Conservation (phyloP, 225 moss, liverwort and hornwort species). For the Antitrichia curtipendula region DNA sequence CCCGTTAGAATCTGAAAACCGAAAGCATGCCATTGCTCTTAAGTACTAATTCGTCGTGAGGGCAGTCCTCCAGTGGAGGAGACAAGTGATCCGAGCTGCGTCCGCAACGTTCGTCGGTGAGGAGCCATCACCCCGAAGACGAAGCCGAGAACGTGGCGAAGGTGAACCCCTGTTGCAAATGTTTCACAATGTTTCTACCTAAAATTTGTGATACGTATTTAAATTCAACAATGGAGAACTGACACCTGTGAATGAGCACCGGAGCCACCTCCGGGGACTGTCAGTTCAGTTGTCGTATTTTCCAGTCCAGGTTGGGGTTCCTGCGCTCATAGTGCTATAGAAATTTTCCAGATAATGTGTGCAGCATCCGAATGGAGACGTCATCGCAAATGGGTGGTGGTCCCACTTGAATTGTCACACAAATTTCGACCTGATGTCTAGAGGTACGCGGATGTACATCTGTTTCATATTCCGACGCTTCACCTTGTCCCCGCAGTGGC, state of each 20-base stretch:
- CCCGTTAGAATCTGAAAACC: not conserved
- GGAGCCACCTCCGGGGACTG: not conserved
- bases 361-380: not conserved
- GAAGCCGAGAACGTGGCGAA: not conserved
- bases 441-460: not conserved
- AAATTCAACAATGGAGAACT: not conserved
- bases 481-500: not conserved
- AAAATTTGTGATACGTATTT: not conserved
- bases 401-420: not conserved
- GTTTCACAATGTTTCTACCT: not conserved
- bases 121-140: not conserved
- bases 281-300: not conserved
- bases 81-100: not conserved
- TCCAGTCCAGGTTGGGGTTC: not conserved
- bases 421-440: not conserved
- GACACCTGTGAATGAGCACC: not conserved
- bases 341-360: not conserved
- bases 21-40: not conserved
- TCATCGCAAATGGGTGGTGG: not conserved
- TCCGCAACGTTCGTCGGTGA: not conserved
- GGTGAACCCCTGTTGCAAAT: not conserved
- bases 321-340: not conserved
- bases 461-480: not conserved
- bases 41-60: not conserved
- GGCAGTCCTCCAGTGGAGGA: not conserved